These are phyloP conservation scores for Candolleomyces eurysporus DNA, from an alignment of 768 basidiomycete species.

Conservation along the genomic window DNA sequence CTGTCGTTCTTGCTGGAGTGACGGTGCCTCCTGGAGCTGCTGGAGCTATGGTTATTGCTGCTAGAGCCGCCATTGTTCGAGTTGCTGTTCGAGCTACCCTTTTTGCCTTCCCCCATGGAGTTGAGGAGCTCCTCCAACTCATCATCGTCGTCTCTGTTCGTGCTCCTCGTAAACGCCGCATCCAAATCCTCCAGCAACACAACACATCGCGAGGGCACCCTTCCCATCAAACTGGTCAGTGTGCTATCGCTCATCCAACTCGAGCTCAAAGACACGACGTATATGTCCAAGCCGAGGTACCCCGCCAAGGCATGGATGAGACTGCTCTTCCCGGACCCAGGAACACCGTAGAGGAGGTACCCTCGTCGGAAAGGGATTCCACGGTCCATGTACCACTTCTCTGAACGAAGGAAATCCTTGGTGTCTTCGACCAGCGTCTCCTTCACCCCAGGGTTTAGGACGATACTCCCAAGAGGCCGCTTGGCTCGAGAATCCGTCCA, in stretches of 20 bases:
- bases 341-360: slow-evolving; percentile 80
- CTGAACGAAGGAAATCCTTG: slow-evolving; percentile 78
- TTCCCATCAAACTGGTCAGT: slow-evolving; percentile 81
- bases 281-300: slow-evolving; percentile 87
- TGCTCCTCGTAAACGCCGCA: slow-evolving; percentile 81
- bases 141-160: slow-evolving; percentile 57
- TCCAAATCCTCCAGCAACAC: slow-evolving; percentile 90
- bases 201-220: slow-evolving; percentile 81
- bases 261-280: slow-evolving; percentile 82
- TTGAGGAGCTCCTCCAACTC: slow-evolving; percentile 21
- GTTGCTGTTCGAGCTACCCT: slow-evolving; percentile 4
- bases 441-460: slow-evolving; percentile 84
- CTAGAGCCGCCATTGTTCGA: slow-evolving; percentile 42
- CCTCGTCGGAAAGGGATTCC: slow-evolving; percentile 91
- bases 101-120: not conserved
- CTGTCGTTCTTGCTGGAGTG: slow-evolving; percentile 48
- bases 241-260: slow-evolving; percentile 90
- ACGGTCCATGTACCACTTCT: slow-evolving; percentile 94
- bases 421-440: slow-evolving; percentile 85
- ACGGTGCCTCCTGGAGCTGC: slow-evolving; percentile 18
- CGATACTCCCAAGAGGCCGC: slow-evolving; percentile 84
- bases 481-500: slow-evolving; percentile 88
- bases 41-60: slow-evolving; percentile 29
- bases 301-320: slow-evolving; percentile 87
- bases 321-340: slow-evolving; percentile 85